Base-by-base conservation (phyloP, 1,139 yeast genomes). In the Pichia sp. region DNA sequence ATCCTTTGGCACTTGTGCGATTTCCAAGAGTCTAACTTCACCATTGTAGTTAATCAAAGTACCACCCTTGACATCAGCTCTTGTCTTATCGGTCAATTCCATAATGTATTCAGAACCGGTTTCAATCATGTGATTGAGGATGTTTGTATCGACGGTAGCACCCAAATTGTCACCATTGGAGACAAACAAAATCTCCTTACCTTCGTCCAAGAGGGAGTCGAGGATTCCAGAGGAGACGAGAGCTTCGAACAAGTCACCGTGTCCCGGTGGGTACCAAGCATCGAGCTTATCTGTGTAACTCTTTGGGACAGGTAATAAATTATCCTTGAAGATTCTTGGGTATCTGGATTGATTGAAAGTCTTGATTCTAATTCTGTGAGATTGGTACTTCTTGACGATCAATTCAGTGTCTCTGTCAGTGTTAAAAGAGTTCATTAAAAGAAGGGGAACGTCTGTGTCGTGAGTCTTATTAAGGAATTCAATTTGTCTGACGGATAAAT, bases 51-150 rank as follows among this genome's bases (percentile, higher is more conserved):
- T 87, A 61, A 91, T 88, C 61, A 91, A 76, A 51, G 98, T 91
- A 71, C 98, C 98, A 69, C 98, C 98, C 68, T 91, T 91, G 56
- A 91, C 98, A 63, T 91, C 98, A 32, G 98, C 98, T 64, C 98
- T 81, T 38, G 98, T 91, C 71, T 91, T 91, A 66, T 91, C 95
- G 41, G 98, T 93, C 62, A 91, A 76, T 67, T 91, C 98, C 98
- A 91, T 91, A 54, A 91, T 80, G 63, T 88, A 91, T 67, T 93
- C 97, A 39, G 96, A 77, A 37, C 81, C 81, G 32, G 94, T 75
- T 55, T 84, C 94, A 48, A 86, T 65, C 95, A 91, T 88, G 68
- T 91, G 96, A 61, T 82, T 78, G 58, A 91, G 72, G 50, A 91
- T 85, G 62, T 82, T 79, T 55, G 86, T 71, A 60, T 93, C 97